Base-by-base conservation (phyloP, 1,284 basidiomycete species). In the Takashimella tepidaria region DNA sequence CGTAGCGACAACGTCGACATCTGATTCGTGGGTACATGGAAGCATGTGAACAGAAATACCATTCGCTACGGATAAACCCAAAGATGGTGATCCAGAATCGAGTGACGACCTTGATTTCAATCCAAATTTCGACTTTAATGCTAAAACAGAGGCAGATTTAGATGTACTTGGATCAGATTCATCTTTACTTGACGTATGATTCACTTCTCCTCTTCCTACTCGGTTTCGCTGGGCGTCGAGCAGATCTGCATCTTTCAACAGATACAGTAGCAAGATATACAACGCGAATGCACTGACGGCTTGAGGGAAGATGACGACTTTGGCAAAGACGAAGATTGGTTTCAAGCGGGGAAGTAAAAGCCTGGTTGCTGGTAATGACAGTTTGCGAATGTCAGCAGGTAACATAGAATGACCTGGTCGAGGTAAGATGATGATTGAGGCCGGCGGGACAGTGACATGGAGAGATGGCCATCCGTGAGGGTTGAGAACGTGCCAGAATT, bases 221-320 rank as follows among this genome's bases (percentile, higher is more conserved):
- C 63, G 54, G 54, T 87, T 81, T 43, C 85, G 80, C 66, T 92
- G 91, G 4, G 87, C 86, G 64, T 93, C 92, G 13, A 97, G 81
- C 1, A 92, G 81, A 57, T 98, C 92, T 0, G 91, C 84, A 61
- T 96, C 87, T 76, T 95, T 95, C 55, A 97, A 79, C 1, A 98
- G 80, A 69, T 93, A 93, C n/a, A 90, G 80, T 12, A 96, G 77
- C 20, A 98, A 75, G 6, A 82, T 79, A 71, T 89, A 97, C 3
- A 98, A 79, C 1, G 83, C 73, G 27, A 81, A 77, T 3, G 88
- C 87, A 0, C 92, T 95, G 1, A 80, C 79, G 2, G 84, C 82
- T 66, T 96, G 95, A 0, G 95, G 95, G 1, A 91, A 72, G 1
- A 92, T 77, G 67, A 96, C 84, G 57, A 92, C 86, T 74, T 89